Evolutionary conservation across 495 filamentous ascomycete species (phyloP).

Genomic region (Aspergillus funiculosus): DNA sequence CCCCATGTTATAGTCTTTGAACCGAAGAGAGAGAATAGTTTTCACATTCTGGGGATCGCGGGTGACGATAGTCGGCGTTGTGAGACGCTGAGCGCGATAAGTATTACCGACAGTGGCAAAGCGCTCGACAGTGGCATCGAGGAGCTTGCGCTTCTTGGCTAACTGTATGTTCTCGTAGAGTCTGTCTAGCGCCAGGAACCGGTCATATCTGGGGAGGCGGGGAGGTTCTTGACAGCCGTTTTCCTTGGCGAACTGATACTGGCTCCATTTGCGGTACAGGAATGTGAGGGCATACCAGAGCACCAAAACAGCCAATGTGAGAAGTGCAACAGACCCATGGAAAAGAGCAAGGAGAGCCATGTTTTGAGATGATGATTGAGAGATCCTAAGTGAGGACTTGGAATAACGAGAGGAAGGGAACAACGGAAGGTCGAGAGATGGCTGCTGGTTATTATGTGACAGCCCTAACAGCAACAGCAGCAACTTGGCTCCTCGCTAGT

Average conservation of each 20-base stretch:
- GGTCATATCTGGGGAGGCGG: constrained; percentile 1
- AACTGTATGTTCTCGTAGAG: constrained; percentile 4
- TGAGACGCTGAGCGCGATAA: constrained; percentile 12
- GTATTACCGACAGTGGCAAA: constrained; percentile 17
- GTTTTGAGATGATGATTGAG: too few species aligned
- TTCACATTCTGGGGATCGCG: constrained; percentile 35
- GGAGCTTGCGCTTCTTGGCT: constrained; percentile 14
- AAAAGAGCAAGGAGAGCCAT: not conserved
- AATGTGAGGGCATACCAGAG: constrained; percentile 11
- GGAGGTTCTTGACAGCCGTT: constrained; percentile 16
- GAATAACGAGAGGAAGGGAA: too few species aligned
- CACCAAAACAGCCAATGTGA: constrained; percentile 6
- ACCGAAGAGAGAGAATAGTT: constrained; percentile 62
- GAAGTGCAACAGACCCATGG: constrained; percentile 7
- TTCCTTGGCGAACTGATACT: constrained; percentile 13
- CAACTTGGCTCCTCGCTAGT: too few species aligned
- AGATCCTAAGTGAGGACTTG: not conserved
- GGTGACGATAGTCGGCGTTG: constrained; percentile 16
- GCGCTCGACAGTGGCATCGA: constrained; percentile 8
- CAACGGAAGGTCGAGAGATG: too few species aligned
- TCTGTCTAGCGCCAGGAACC: constrained; percentile 14
- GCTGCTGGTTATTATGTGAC: too few species aligned
- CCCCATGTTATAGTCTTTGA: constrained; percentile 52
- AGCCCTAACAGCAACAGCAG: too few species aligned
- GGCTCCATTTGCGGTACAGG: constrained; percentile 15